Evolutionary conservation across 2,329 filamentous ascomycete genomes (phyloP).

Genomic region (Kalmusia sp.): DNA sequence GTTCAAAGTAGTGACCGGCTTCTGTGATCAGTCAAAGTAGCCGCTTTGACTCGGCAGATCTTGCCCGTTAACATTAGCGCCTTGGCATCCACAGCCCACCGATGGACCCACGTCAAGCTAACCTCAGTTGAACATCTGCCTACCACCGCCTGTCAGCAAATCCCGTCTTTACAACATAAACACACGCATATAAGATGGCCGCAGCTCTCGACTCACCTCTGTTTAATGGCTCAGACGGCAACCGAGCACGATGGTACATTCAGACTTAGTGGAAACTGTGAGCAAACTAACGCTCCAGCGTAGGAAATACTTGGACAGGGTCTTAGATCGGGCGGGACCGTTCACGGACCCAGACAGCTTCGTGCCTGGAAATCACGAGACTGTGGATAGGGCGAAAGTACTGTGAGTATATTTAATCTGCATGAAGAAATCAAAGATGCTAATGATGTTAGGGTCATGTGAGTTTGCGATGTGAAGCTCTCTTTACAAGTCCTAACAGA

Average conservation of each 20-base stretch:
- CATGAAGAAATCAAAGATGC: conserved; percentile 7
- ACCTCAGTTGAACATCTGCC: conserved; percentile 12
- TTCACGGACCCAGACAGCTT: conserved; percentile 71
- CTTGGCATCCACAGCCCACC: neutral
- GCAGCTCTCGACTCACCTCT: conserved; percentile 18
- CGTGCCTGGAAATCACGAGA: conserved; percentile 56
- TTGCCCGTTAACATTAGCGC: neutral
- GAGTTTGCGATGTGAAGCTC: conserved; percentile 25
- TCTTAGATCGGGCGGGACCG: conserved; percentile 78
- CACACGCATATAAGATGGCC: conserved; percentile 30
- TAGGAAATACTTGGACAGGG: conserved; percentile 84
- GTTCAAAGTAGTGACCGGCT: neutral
- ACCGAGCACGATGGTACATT: conserved; percentile 55
- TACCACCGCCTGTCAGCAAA: neutral
- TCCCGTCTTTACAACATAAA: conserved; percentile 4
- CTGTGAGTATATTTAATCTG: conserved; percentile 65
- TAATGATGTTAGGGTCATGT: conserved; percentile 47
- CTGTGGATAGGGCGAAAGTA: conserved; percentile 55
- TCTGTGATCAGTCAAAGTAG: neutral
- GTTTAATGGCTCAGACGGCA: conserved; percentile 18
- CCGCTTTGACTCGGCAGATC: conserved; percentile 3
- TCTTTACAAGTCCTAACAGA: conserved; percentile 41
- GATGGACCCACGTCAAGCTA: neutral
- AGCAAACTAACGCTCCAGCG: conserved; percentile 28
- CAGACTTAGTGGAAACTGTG: neutral